These are phyloP conservation scores for Blastobotrys ciferrii DNA, from an alignment of 1,139 yeast species.

Conservation along the genomic window DNA sequence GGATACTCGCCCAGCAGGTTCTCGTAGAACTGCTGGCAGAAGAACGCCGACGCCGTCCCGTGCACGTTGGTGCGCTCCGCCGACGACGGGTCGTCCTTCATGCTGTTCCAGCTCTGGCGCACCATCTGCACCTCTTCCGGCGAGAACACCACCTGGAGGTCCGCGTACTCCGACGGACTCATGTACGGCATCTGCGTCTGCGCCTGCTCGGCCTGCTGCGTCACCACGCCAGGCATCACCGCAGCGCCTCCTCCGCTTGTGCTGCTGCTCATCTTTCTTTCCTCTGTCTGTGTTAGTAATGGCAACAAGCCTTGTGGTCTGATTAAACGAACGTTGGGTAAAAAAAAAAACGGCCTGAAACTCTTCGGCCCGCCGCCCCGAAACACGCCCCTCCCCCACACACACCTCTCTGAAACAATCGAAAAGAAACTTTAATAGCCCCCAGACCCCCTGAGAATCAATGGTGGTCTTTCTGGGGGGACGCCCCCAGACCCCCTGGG, in stretches of 20 bases:
- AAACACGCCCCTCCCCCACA: no score
- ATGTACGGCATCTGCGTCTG: conserved; percentile 6
- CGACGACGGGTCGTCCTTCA: conserved; percentile 31
- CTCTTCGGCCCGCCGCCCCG: no score
- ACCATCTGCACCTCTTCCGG: conserved; percentile 26
- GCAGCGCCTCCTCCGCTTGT: no score
- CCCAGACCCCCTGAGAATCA: no score
- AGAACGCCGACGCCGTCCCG: conserved; percentile 34
- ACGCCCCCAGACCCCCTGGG: no score
- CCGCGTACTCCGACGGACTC: conserved; percentile 24
- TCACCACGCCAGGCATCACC: background rate
- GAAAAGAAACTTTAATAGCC: no score
- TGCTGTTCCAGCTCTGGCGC: conserved; percentile 27
- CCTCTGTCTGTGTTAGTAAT: no score
- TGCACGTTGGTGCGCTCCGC: conserved; percentile 30
- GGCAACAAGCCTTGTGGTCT: no score
- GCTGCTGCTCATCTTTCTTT: background rate
- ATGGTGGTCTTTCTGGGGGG: no score
- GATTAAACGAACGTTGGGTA: no score
- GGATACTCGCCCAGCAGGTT: conserved; percentile 57
- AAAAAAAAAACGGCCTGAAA: no score
- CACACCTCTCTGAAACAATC: no score
- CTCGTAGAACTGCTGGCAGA: conserved; percentile 55
- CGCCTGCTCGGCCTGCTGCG: background rate
- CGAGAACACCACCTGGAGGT: conserved; percentile 27